Base-by-base conservation (phyloP, 768 basidiomycete species). In the Hypholoma fasciculare region DNA sequence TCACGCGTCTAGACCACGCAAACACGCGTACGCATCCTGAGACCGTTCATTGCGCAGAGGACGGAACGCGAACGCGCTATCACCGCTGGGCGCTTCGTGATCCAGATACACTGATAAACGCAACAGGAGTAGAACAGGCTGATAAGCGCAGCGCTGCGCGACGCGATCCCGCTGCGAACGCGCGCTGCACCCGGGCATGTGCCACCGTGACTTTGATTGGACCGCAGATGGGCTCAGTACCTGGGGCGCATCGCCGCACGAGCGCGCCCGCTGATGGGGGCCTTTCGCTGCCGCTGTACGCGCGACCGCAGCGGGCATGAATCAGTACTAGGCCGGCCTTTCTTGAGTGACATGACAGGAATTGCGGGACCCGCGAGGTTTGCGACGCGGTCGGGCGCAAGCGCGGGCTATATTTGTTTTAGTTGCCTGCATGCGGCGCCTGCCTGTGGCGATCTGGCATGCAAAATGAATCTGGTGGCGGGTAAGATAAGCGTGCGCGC, bases 341-440 rank as follows among this genome's bases (percentile, higher is more conserved):
- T 36, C 26, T 42, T 54, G 52, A 30, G 40, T 55, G 43, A 47
- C 44, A 47, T 55, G 54, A 55, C 54, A 55, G 13, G 43, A 55
- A 36, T 17, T 55, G 46, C 43, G 44, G 19, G 19, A 12, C 49
- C 12, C 9, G 17, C 36, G 36, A 50, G 49, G 11, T 50, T 16
- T 50, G 30, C 52, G 43, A 43, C 42, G 52, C 23, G 23, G 23
- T 23, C 23, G 23, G 23, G 23, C 23, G 23, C 23, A 23, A 23
- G 23, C 23, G 23, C 52, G 39, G 39, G 9, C 43, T 38, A 40
- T 27, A 40, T 14, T 17, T 42, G 26, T 20, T 16, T 54, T 40
- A 30, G 52, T 19, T 27, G 23, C 26, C n/a, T 52, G 26, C 39
- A 19, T 52, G 38, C 39, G 39, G 51, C 51, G 39, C 19, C 19